These are phyloP conservation scores for Ascochyta pisi DNA, from an alignment of 2,329 filamentous ascomycete species.

Conservation along the genomic window DNA sequence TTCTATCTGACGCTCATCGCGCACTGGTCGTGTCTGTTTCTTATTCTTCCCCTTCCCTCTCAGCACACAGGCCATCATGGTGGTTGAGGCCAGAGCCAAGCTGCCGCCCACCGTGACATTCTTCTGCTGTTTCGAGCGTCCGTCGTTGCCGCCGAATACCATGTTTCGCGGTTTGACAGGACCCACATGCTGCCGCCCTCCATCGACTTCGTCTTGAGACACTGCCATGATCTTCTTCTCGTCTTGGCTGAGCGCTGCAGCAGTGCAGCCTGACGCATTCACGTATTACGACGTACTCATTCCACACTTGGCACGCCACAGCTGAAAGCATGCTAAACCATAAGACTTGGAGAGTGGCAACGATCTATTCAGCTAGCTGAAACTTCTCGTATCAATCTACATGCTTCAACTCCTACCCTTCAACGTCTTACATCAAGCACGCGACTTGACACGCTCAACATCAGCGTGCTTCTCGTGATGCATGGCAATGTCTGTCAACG, in stretches of 20 bases:
- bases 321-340: neutral
- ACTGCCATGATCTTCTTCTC: neutral
- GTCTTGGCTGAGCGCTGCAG: slow-evolving; percentile 5
- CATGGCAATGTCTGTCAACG: slow-evolving; percentile 22
- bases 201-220: slow-evolving; percentile 9
- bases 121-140: neutral
- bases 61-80: no score
- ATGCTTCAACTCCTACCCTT: neutral
- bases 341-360: slow-evolving; percentile 1
- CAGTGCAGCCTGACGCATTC: slow-evolving; percentile 2
- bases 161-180: slow-evolving; percentile 4
- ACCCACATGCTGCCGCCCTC: slow-evolving; percentile 2
- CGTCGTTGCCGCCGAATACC: slow-evolving; percentile 5
- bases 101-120: neutral
- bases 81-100: neutral
- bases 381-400: slow-evolving; percentile 1
- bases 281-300: slow-evolving; percentile 2
- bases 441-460: slow-evolving; percentile 27
- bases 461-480: slow-evolving; percentile 28
- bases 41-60: neutral
- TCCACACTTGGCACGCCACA: slow-evolving; percentile 5
- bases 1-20: slow-evolving; percentile 2
- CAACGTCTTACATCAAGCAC: slow-evolving; percentile 2
- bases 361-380: slow-evolving; percentile 2
- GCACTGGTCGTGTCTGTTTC: neutral